Evolutionary conservation across 345 rosid genomes (phyloP), one percentile per base, ranked within the genome.

Genomic region (Citrus reticulata): DNA sequence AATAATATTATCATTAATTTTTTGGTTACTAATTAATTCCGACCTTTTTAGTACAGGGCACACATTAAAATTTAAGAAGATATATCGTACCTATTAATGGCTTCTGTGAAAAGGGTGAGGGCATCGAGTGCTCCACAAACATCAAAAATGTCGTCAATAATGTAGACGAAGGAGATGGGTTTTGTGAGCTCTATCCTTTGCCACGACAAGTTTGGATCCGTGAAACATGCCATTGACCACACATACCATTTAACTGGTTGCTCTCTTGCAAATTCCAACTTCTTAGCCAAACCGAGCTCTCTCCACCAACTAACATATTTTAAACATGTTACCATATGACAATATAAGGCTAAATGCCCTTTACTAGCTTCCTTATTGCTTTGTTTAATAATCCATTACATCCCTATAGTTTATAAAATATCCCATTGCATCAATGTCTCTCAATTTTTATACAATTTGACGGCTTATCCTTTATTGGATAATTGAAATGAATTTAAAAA

Each of bases 111-210:
- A 65, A 81, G 78, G 25, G 58, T 82, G 55, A 29, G 29, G 29
- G 29, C 29, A 29, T 29, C 29, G 2, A 29, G 29, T 29, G 29
- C 29, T 29, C 29, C 90, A 39, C 78, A 76, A 42, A 88, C 85
- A 68, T 89, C 86, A 9, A 88, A 92, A 68, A 92, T 81, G 55
- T 92, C 93, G 61, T 92, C 93, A 0, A 89, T 84, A 51, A 86
- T 30, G 65, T 88, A 90, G 66, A 92, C 69, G 13, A 92, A 82
- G 40, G 93, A 88, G 76, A 89, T 86, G 4, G 85, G 75, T 79
- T 88, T 89, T 34, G 91, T 79, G 49, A 88, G 82, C 24, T 86
- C 89, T 35, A 90, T 73, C 59, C 94, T 80, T 75, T 81, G 80
- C 27, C 87, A 77, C 9, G 88, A 84, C 69, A 85, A 70, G 27